These are phyloP conservation scores for Priceomyces melissophilus DNA, from an alignment of 805 yeast species.

Conservation along the genomic window DNA sequence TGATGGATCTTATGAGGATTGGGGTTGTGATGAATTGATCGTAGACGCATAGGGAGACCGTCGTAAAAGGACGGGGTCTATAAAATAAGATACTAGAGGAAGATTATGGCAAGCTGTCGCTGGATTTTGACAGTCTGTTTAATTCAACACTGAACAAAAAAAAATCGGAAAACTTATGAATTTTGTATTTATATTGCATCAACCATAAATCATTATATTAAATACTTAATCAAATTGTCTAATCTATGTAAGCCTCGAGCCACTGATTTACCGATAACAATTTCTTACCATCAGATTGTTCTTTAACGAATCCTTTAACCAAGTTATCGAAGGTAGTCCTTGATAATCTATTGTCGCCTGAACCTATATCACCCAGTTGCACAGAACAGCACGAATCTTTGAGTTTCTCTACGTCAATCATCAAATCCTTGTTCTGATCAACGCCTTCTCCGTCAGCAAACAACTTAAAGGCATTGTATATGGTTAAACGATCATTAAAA, in stretches of 20 bases:
- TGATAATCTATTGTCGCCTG: conserved; percentile 43
- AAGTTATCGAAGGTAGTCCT: conserved; percentile 47
- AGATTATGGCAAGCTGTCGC: too few relatives aligned
- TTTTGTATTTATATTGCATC: conserved; percentile 4
- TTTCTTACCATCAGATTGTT: conserved; percentile 54
- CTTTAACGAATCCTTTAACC: conserved; percentile 53
- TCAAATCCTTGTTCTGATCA: conserved; percentile 28
- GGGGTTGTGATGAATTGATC: conserved; percentile 98
- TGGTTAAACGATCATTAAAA: conserved; percentile 48
- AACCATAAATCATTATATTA: conserved; percentile 2
- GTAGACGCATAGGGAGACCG: conserved; percentile 47
- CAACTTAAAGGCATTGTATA: conserved; percentile 57
- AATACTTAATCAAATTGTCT: conserved; percentile 2
- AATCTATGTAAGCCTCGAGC: conserved; percentile 50
- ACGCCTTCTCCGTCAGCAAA: conserved; percentile 37
- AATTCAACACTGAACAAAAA: conserved; percentile 1
- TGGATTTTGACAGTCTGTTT: not conserved
- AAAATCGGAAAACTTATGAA: not conserved
- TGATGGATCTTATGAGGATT: conserved; percentile 94
- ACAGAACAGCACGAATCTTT: conserved; percentile 45
- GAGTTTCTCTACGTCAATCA: conserved; percentile 48
- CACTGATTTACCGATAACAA: conserved; percentile 62
- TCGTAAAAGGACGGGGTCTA: too few relatives aligned
- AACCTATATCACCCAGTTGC: conserved; percentile 43
- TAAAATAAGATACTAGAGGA: not conserved